Base-by-base conservation (phyloP, 75 land plant species). In the Cryptomeria japonica region DNA sequence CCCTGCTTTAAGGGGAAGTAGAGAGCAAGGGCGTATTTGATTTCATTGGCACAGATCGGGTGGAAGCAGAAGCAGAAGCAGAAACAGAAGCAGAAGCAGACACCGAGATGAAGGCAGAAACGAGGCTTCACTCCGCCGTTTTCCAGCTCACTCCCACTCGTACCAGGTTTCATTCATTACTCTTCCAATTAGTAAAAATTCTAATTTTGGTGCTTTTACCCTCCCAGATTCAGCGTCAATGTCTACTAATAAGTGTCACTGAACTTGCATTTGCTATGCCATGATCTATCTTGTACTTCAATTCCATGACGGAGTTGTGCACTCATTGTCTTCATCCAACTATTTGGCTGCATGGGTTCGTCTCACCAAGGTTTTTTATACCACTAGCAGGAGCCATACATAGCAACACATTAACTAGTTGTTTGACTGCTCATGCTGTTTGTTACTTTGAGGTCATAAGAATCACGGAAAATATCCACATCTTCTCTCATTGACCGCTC, bases 81-180 rank as follows among this genome's bases (percentile, higher is more conserved):
- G 53, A 55, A 55, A 16, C 58, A 16, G n/a, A n/a, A 44, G 68
- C 22, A 19, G 25, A 22, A 22, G 68, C 22, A 19, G 68, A 61
- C 0, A 22, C 25, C 25, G 85, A 87, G 72, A 97, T 97, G 99
- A 96, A 88, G 92, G 88, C 97, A 22, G 93, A 92, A 41, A 92
- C 95, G 44, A 91, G 88, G 39, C 95, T 97, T 34, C 93, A 92
- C 82, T 95, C 92, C 25, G 97, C 93, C 41, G 90, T 94, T 87
- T 97, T 97, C 86, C 96, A 97, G 91, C 99, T 97, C 91, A 97
- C 97, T 19, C 99, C 99, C 0, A 94, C 97, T 77, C 90, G 97
- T 51, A 96, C 96, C 64, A 96, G 99, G 99, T 97, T n/a, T 32
- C 3, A 11, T 75, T 75, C 5, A 6, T 28, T 68, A 6, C 31